Percentiles rank a stretch among this genome's conserved stretches.
Evolutionary conservation across 2,329 filamentous ascomycete genomes (phyloP).

Genomic region (Cordyceps pruinosa): DNA sequence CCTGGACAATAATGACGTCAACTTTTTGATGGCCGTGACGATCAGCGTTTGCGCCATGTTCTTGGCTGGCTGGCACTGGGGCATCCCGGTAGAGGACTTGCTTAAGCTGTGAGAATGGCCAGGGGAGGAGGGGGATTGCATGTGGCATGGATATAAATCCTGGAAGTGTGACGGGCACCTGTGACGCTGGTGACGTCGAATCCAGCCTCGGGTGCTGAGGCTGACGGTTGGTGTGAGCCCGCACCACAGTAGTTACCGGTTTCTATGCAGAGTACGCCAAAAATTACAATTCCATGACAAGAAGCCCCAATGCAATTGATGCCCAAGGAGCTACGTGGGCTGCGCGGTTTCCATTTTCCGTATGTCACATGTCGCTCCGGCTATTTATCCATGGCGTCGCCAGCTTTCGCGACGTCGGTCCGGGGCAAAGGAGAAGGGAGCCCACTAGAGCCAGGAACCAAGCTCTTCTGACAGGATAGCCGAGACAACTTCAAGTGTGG

Average conservation of each 20-base stretch:
- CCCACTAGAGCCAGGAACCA: conserved; percentile 1
- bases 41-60: conserved; percentile 77
- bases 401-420: not conserved
- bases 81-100: conserved; percentile 42
- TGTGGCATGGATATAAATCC: not conserved
- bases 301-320: not conserved
- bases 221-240: not conserved
- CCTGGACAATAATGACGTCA: conserved; percentile 93
- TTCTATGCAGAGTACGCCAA: not conserved
- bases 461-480: not conserved
- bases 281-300: not conserved
- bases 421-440: not conserved
- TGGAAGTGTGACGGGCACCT: not conserved
- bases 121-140: not conserved
- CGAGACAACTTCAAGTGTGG: conserved; percentile 1
- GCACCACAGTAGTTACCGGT: not conserved
- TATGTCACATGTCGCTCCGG: conserved; percentile 5
- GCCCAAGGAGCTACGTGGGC: not conserved
- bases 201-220: not conserved
- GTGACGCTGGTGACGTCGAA: conserved; percentile 3
- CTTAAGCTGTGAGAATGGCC: not conserved
- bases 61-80: conserved; percentile 55
- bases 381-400: not conserved
- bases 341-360: not conserved
- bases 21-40: conserved; percentile 77